Percentiles rank a stretch among this genome's conserved stretches.
Evolutionary conservation across 768 basidiomycete species (phyloP).

Genomic region (Lyophyllum atratum): DNA sequence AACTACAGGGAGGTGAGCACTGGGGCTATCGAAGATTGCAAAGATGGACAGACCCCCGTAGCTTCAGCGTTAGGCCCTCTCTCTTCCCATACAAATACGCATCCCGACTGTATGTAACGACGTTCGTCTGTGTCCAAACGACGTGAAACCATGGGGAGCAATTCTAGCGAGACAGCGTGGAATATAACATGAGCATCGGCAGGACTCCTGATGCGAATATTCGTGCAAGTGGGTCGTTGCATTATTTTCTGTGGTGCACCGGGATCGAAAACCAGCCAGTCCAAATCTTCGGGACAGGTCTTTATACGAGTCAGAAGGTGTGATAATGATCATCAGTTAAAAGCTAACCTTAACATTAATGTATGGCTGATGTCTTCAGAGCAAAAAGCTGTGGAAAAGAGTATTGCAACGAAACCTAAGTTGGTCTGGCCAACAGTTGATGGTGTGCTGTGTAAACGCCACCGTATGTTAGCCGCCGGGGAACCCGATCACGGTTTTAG

Average conservation of each 20-base stretch:
- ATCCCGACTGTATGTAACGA: constrained; percentile 66
- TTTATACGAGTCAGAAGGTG: constrained; percentile 20
- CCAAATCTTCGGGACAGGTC: constrained; percentile 2
- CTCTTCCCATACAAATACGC: constrained; percentile 85
- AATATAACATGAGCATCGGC: constrained; percentile 75
- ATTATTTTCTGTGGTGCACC: constrained; percentile 29
- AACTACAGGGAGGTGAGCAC: constrained; percentile 41
- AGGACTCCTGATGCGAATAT: constrained; percentile 62
- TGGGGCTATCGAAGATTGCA: constrained; percentile 3
- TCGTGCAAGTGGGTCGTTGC: constrained; percentile 71
- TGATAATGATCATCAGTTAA: constrained; percentile 26
- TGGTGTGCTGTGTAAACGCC: constrained; percentile 21
- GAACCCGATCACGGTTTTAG: constrained; percentile 26
- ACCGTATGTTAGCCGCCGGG: constrained; percentile 14
- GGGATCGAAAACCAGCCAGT: constrained; percentile 7
- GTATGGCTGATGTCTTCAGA: constrained; percentile 17
- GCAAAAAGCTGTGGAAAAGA: constrained; percentile 13
- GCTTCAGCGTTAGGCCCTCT: constrained; percentile 67
- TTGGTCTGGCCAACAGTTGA: constrained; percentile 15
- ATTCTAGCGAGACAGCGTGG: constrained; percentile 61
- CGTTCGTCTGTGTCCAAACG: constrained; percentile 79
- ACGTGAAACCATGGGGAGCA: constrained; percentile 67
- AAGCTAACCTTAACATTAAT: constrained; percentile 29
- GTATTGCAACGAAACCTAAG: constrained; percentile 11
- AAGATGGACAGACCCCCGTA: constrained; percentile 51